phyloP scores from a whole-genome alignment of 2,329 filamentous ascomycete species.

The Alternaria brassicicola region DNA sequence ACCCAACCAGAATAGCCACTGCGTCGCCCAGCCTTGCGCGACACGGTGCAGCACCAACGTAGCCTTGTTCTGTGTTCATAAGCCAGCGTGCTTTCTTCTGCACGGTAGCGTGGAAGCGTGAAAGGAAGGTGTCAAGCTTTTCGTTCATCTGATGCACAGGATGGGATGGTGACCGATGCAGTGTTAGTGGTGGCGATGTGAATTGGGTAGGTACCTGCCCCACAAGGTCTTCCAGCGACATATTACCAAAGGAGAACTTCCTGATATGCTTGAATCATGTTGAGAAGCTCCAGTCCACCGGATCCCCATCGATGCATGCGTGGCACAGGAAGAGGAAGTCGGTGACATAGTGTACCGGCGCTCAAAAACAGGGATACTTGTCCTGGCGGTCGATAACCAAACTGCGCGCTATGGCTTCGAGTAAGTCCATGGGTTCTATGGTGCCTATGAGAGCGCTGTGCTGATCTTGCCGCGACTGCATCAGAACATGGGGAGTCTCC shows the following conservation, averaged over 20 bases:
- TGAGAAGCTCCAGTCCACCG: constrained; percentile 34
- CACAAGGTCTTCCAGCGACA: constrained; percentile 26
- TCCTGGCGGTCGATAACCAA: constrained; percentile 39
- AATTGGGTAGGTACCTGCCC: constrained; percentile 5
- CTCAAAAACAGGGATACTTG: constrained; percentile 39
- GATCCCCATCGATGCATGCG: constrained; percentile 24
- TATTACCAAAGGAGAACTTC: constrained; percentile 20
- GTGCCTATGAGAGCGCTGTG: constrained; percentile 8
- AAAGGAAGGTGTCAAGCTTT: constrained; percentile 32
- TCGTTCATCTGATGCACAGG: constrained; percentile 24
- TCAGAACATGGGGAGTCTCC: constrained; percentile 19
- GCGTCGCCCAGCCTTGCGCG: constrained; percentile 36
- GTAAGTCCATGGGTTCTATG: constrained; percentile 24
- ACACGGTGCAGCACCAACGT: constrained; percentile 40
- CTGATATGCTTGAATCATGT: constrained; percentile 38
- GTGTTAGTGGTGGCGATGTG: constrained; percentile 9
- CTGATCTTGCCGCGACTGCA: constrained; percentile 16
- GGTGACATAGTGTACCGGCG: constrained; percentile 31
- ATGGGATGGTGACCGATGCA: constrained; percentile 22
- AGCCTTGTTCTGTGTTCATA: constrained; percentile 32
- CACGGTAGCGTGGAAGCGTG: constrained; percentile 38
- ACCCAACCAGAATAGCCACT: constrained; percentile 43
- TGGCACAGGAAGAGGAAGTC: constrained; percentile 38
- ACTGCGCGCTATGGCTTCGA: constrained; percentile 32
- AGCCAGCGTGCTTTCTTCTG: constrained; percentile 39